Conservation (phyloP, 768 basidiomycete species). For the Phylloporus sp. region DNA sequence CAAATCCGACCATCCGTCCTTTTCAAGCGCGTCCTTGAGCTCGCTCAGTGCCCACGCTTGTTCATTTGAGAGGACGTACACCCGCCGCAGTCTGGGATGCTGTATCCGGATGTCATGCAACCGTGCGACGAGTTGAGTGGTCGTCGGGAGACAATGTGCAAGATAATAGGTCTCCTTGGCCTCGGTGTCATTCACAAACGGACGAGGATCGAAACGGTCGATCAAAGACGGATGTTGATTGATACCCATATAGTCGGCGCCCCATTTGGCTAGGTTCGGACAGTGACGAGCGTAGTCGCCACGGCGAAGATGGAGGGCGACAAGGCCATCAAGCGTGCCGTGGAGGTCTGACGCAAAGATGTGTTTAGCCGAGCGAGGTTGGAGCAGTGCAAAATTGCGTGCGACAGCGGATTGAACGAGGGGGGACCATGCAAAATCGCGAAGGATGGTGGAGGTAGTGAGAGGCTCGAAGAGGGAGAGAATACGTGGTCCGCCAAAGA, state of each 20-base stretch:
- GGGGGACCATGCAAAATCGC: constrained; percentile 51
- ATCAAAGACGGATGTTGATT: constrained; percentile 39
- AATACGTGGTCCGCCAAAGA: constrained; percentile 42
- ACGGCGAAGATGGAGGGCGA: constrained; percentile 55
- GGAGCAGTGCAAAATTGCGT: constrained; percentile 45
- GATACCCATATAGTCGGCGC: constrained; percentile 45
- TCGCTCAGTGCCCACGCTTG: constrained; percentile 41
- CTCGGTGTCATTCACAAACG: constrained; percentile 2
- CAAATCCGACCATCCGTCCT: constrained; percentile 51
- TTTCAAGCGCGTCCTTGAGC: constrained; percentile 34
- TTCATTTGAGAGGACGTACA: constrained; percentile 52
- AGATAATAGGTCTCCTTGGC: constrained; percentile 12
- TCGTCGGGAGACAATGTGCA: constrained; percentile 39
- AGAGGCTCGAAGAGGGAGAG: constrained; percentile 44
- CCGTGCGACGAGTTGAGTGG: constrained; percentile 38
- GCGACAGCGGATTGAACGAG: constrained; percentile 47
- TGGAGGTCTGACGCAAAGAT: constrained; percentile 10
- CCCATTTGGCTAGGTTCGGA: constrained; percentile 44
- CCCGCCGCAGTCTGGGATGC: constrained; percentile 27
- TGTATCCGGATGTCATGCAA: constrained; percentile 35
- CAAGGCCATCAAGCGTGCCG: constrained; percentile 37
- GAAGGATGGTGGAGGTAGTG: constrained; percentile 45
- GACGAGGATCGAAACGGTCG: constrained; percentile 39
- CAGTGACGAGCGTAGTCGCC: constrained; percentile 63
- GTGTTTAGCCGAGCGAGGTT: constrained; percentile 28